Conservation (phyloP, 257 asterid species). For the Solanum tacnaense region DNA sequence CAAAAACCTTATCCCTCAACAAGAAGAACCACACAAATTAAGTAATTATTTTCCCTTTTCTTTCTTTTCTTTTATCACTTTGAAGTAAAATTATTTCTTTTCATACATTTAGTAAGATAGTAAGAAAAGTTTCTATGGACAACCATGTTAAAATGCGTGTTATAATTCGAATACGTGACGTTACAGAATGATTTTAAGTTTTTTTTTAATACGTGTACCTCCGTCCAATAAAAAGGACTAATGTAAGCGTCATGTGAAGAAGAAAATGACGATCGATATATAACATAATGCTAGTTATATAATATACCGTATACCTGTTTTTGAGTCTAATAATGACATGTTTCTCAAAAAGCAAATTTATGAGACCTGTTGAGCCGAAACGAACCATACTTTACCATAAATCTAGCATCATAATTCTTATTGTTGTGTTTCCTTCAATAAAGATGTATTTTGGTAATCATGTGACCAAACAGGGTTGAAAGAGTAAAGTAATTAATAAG, state of each 20-base stretch:
- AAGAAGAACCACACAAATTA: background rate
- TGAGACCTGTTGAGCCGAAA: background rate
- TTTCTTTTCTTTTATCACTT: background rate
- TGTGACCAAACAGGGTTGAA: background rate
- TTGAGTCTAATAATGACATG: too few relatives aligned
- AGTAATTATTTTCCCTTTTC: background rate
- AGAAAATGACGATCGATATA: background rate
- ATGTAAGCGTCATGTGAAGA: background rate
- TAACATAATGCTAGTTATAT: too few relatives aligned
- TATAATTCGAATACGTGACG: background rate
- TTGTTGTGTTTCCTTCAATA: background rate
- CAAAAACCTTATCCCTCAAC: background rate
- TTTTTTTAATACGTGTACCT: background rate
- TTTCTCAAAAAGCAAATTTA: background rate
- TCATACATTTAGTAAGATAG: background rate
- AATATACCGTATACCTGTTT: rapidly evolving
- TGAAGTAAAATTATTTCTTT: background rate
- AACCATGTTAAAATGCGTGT: background rate
- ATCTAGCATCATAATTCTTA: background rate
- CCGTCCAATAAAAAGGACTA: background rate
- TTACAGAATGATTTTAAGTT: background rate
- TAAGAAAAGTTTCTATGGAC: background rate
- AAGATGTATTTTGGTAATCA: background rate
- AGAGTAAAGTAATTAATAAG: background rate
- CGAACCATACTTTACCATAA: background rate